These are phyloP conservation scores for Halophytophthora batemanensis DNA, from an alignment of 352 stramenopile species.

Conservation along the genomic window DNA sequence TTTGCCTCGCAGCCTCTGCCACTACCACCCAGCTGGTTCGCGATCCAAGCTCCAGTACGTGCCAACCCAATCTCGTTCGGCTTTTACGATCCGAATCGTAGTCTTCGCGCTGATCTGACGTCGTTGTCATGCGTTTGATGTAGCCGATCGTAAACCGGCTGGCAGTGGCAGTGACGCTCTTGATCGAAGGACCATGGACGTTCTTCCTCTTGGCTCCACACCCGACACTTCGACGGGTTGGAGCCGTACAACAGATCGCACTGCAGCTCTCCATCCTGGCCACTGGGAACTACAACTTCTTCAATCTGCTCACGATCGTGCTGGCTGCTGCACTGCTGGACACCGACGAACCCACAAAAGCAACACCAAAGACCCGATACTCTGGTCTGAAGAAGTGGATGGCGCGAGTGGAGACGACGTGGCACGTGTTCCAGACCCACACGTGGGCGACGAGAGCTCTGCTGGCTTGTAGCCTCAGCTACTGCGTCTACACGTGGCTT, in stretches of 20 bases:
- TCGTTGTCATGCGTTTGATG: constrained; percentile 5
- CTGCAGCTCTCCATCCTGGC: constrained; percentile 86
- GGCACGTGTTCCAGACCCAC: constrained; percentile 25
- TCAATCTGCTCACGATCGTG: constrained; percentile 89
- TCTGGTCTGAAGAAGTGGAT: background rate
- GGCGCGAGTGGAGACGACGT: constrained; percentile 17
- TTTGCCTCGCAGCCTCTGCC: constrained; percentile 88
- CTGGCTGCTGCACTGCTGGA: constrained; percentile 38
- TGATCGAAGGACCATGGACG: constrained; percentile 86
- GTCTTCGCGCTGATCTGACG: background rate
- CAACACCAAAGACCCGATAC: background rate
- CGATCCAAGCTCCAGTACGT: constrained; percentile 72
- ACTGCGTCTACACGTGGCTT: constrained; percentile 28
- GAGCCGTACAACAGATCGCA: constrained; percentile 58
- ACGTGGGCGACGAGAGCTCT: background rate
- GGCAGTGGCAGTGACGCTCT: constrained; percentile 76
- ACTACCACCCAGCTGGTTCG: constrained; percentile 81
- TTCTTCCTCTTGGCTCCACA: constrained; percentile 84
- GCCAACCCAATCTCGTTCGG: background rate
- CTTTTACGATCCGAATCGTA: background rate
- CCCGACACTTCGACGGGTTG: constrained; percentile 44
- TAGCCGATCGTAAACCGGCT: constrained; percentile 73
- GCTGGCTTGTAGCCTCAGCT: constrained; percentile 10
- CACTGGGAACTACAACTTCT: constrained; percentile 94
- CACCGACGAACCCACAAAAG: constrained; percentile 1